phyloP scores from a whole-genome alignment of 768 basidiomycete species.

The Suillus hirtellus region DNA sequence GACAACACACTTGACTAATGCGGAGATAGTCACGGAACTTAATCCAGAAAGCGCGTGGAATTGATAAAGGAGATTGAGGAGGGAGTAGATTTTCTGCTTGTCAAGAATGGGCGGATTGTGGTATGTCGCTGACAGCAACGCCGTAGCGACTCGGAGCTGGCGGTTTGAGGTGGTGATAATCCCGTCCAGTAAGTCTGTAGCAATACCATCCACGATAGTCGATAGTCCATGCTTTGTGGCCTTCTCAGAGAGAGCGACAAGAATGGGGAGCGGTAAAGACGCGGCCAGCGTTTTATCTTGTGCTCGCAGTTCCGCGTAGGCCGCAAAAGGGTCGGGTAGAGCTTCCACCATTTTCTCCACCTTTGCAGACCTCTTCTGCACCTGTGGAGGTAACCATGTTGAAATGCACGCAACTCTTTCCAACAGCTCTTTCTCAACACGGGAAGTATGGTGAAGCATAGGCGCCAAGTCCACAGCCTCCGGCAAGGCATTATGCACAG shows the following conservation, averaged over 20 bases:
- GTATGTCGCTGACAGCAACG: constrained; percentile 27
- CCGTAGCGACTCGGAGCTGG: constrained; percentile 27
- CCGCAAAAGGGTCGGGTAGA: constrained; percentile 28
- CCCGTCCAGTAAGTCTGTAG: constrained; percentile 41
- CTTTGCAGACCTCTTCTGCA: constrained; percentile 13
- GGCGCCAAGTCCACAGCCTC: constrained; percentile 11
- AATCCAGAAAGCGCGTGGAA: constrained; percentile 14
- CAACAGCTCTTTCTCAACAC: constrained; percentile 20
- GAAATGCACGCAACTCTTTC: constrained; percentile 30
- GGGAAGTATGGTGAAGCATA: constrained; percentile 8
- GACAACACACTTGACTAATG: constrained; percentile 26
- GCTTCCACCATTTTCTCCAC: constrained; percentile 19
- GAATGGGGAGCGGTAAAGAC: constrained; percentile 29
- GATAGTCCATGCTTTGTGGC: constrained; percentile 33
- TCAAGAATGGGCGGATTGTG: constrained; percentile 20
- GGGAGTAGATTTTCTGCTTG: constrained; percentile 25
- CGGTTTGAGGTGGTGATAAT: constrained; percentile 20
- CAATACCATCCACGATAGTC: constrained; percentile 38
- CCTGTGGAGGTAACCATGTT: constrained; percentile 27
- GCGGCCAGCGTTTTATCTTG: constrained; percentile 23
- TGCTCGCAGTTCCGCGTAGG: constrained; percentile 29
- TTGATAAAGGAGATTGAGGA: constrained; percentile 19
- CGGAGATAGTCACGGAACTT: constrained; percentile 15
- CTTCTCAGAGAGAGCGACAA: constrained; percentile 29
- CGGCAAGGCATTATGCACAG: constrained; percentile 17